Base-by-base conservation (phyloP, 352 stramenopile species). In the Pythium aquatile region DNA sequence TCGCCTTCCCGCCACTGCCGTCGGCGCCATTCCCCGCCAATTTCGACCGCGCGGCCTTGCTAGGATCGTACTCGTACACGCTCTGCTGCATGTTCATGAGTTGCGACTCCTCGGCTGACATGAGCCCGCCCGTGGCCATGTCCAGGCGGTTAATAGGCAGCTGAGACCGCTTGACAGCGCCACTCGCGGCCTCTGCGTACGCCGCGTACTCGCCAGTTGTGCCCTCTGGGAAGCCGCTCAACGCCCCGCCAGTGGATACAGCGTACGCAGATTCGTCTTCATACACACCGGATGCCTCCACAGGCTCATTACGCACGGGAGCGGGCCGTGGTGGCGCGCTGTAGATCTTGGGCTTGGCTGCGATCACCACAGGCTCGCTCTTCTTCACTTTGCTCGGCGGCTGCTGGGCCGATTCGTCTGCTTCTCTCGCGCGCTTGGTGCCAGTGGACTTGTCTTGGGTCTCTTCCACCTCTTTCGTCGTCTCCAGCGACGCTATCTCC, bases 1-100 rank as follows among this genome's bases (percentile, higher is more conserved):
- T 94, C 4, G 63, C 44, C 49, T 83, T 79, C 28, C 54, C 65
- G n/a, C 61, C 66, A 6, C 44, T 9, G 26, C 66, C 61, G 9
- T 20, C 20, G 20, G 24, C 40, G 7, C 28, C 40, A 20, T 6
- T 37, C 9, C 53, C n/a, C 3, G 32, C 48, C 46, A 26, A 1
- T 37, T 54, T 28, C 28, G 28, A 8, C n/a, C 47, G 40, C 40
- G 68, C 64, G 11, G 76, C 66, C 73, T 81, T 69, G 57, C 66
- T 84, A 10, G 85, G 85, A 35, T 92, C 75, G 72, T 94, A 94
- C 61, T 87, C 78, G 72, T 94, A 94, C 46, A 92, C 85, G 51
- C 81, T 91, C 65, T 94, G 85, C 69, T 94, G 85, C 51, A 77
- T 74, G 66, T 90, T 91, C 78, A 94, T 81, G 68, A 91, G 82